Evolutionary conservation across 2,329 filamentous ascomycete genomes (phyloP).

Genomic region (Venturia pyrina): DNA sequence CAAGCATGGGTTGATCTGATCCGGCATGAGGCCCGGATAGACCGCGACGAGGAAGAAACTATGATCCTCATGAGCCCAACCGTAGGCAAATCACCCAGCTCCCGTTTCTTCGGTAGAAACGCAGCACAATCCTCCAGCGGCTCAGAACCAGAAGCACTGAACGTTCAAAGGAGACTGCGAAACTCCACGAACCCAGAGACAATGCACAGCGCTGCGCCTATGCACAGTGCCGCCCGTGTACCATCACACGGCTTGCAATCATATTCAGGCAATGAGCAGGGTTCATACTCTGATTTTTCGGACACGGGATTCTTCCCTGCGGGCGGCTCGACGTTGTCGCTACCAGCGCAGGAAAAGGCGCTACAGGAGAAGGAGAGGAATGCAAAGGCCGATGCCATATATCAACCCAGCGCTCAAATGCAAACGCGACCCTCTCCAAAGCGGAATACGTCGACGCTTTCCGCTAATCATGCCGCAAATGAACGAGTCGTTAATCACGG

Average conservation of each 20-base stretch:
- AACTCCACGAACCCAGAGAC: constrained; percentile 1
- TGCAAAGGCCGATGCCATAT: constrained; percentile 17
- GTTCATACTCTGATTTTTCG: constrained; percentile 80
- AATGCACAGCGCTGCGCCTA: constrained; percentile 1
- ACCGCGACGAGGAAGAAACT: constrained; percentile 57
- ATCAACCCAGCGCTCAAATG: constrained; percentile 34
- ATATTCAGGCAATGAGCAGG: constrained; percentile 56
- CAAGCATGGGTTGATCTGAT: constrained; percentile 81
- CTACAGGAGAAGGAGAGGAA: constrained; percentile 4
- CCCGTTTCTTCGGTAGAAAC: constrained; percentile 16
- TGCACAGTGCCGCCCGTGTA: constrained; percentile 27
- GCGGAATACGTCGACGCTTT: constrained; percentile 54
- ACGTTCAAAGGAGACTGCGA: not conserved
- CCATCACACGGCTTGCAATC: constrained; percentile 44
- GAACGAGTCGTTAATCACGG: constrained; percentile 93
- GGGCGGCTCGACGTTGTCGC: constrained; percentile 35
- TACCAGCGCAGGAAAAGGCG: constrained; percentile 13
- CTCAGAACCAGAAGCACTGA: not conserved
- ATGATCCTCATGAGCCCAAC: constrained; percentile 9
- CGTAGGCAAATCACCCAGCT: constrained; percentile 7
- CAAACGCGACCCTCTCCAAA: constrained; percentile 22
- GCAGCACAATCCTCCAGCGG: not conserved
- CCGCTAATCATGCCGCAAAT: constrained; percentile 43
- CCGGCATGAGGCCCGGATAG: constrained; percentile 67
- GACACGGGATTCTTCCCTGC: constrained; percentile 44